Evolutionary conservation across 2,329 filamentous ascomycete species (phyloP), one percentile per base, ranked within the genome.

Genomic region (Dothideomycetidae sp.): DNA sequence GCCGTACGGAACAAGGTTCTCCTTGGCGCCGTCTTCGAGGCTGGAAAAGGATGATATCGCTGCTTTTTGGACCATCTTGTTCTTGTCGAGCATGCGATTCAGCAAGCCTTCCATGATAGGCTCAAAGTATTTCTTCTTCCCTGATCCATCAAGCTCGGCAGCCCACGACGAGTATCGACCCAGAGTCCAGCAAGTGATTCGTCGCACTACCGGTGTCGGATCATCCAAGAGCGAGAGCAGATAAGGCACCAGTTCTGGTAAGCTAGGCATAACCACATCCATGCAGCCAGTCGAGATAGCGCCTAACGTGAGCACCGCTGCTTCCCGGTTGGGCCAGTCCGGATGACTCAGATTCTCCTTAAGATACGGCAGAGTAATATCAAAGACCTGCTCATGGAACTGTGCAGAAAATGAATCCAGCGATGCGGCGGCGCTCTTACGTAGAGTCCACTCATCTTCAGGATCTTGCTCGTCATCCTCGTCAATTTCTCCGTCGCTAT

Each of bases 151-250:
- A 14, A 94, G 70, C 44, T 77, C 73, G 3, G 85, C 80, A 7
- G 86, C 88, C 90, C 90, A 98, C 31, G 77, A 68, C 4, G 90
- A 93, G 59, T 94, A 98, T 31, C 90, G 74, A 12, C 86, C 86
- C 14, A 98, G 71, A 4, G 90, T 92, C 90, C 90, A 98, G 60
- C 90, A 98, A 15, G 88, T 96, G 47, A 98, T 98, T 54, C 93
- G 84, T 44, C 90, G 73, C 26, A 98, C 88, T 10, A 96, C 80
- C 10, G 90, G 84, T 58, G 94, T 85, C 1, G 71, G 54, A 53
- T 98, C 90, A 40, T 80, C 73, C 23, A 98, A 68, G 1, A 94
- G 71, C 5, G 80, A 79, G 48, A 96, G 80, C 33, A 98, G 71
- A 55, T 93, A 98, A 1, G 84, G 81, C 2, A 96, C 76, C 29